phyloP scores from a whole-genome alignment of 106 monocot genomes.

The Acorus calamus region DNA sequence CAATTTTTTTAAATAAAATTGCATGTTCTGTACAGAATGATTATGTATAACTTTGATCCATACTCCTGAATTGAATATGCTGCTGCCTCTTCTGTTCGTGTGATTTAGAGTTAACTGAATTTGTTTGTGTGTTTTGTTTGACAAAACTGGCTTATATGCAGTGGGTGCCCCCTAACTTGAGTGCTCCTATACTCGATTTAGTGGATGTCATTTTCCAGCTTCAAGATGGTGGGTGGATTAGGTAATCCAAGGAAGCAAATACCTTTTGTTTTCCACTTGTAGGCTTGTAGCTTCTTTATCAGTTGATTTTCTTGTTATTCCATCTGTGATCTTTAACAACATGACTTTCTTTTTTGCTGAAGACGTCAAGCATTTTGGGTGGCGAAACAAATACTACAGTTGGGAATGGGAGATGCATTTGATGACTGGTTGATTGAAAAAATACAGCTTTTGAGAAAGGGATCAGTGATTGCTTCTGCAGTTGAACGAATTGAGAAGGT shows the following conservation, averaged over 20 bases:
- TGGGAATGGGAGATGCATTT: conserved; percentile 99
- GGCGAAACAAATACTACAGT: conserved; percentile 83
- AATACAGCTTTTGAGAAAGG: conserved; percentile 76
- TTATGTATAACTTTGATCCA: too few species aligned
- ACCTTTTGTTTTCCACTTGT: too few species aligned
- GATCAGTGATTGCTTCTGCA: conserved; percentile 59
- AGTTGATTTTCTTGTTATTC: too few species aligned
- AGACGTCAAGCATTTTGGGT: conserved; percentile 97
- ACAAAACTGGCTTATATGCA: conserved; percentile 21
- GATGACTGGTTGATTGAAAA: conserved; percentile 99
- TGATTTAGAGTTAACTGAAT: too few species aligned
- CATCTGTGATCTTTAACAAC: not conserved
- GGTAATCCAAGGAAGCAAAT: conserved; percentile 17
- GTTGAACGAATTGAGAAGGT: conserved; percentile 80
- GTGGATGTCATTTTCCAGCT: conserved; percentile 92
- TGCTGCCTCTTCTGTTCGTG: too few species aligned
- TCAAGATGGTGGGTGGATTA: conserved; percentile 97
- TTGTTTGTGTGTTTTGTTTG: not conserved
- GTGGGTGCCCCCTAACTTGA: conserved; percentile 79
- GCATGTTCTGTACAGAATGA: too few species aligned
- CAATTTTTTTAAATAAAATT: not conserved
- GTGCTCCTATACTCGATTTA: conserved; percentile 71
- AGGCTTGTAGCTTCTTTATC: too few species aligned
- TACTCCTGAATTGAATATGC: too few species aligned
- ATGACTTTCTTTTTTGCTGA: not conserved